Conservation (phyloP, 2,329 filamentous ascomycete species). For the Aquanectria penicillioides region DNA sequence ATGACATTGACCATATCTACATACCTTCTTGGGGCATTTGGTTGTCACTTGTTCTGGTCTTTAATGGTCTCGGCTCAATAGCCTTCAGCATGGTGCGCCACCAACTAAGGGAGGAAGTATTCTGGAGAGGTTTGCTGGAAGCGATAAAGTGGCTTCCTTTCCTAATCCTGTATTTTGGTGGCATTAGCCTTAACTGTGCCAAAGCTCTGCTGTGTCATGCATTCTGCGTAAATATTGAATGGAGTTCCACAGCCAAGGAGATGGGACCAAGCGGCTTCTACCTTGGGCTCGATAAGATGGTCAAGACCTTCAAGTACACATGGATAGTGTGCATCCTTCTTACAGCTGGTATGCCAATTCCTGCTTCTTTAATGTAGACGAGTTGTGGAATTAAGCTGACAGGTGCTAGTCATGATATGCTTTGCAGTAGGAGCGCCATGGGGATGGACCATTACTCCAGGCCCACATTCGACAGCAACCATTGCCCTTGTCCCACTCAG, state of each 20-base stretch:
- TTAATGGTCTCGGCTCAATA: constrained; percentile 38
- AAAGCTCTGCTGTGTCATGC: constrained; percentile 42
- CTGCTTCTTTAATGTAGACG: no score
- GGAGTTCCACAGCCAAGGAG: constrained; percentile 43
- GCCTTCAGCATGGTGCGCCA: constrained; percentile 40
- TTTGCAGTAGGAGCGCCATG: constrained; percentile 39
- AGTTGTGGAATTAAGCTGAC: no score
- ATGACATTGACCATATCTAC: constrained; percentile 73
- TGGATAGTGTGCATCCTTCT: constrained; percentile 38
- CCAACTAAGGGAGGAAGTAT: constrained; percentile 39
- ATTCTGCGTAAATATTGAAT: constrained; percentile 43
- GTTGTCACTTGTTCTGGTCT: constrained; percentile 52
- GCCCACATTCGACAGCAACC: constrained; percentile 36
- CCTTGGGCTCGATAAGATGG: constrained; percentile 49
- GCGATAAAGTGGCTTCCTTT: constrained; percentile 41
- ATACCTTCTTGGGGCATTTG: constrained; percentile 72
- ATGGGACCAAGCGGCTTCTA: constrained; percentile 41
- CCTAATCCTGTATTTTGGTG: constrained; percentile 44
- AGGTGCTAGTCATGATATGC: no score
- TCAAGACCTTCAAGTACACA: constrained; percentile 58
- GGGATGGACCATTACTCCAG: constrained; percentile 40
- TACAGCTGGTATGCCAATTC: constrained; percentile 30
- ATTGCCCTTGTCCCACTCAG: constrained; percentile 41
- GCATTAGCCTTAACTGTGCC: constrained; percentile 42
- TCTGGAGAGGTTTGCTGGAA: constrained; percentile 40